These are phyloP conservation scores for Sporothrix curviconia DNA, from an alignment of 2,329 filamentous ascomycete species.

Conservation along the genomic window DNA sequence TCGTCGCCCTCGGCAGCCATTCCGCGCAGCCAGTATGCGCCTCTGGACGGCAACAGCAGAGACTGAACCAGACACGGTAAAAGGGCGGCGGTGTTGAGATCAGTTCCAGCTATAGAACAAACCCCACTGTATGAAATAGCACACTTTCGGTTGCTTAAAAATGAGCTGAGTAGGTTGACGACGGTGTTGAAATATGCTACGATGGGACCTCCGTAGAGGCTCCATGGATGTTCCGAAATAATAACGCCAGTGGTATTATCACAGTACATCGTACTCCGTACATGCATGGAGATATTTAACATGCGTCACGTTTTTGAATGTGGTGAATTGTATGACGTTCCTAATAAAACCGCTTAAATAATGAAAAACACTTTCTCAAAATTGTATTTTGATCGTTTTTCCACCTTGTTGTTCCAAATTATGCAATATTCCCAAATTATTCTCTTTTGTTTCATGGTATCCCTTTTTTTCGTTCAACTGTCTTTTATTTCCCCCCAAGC, in stretches of 20 bases:
- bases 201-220: neutral
- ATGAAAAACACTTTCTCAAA: neutral
- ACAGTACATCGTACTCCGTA: too few species aligned
- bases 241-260: too few species aligned
- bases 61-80: neutral
- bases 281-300: too few species aligned
- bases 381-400: neutral
- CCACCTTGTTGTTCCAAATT: neutral
- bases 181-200: neutral
- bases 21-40: slow-evolving; percentile 17
- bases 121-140: neutral
- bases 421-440: neutral
- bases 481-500: neutral
- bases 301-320: too few species aligned
- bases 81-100: neutral
- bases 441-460: neutral
- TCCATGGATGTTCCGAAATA: neutral
- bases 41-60: slow-evolving; percentile 5
- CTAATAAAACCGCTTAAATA: neutral
- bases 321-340: too few species aligned
- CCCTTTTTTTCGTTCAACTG: neutral
- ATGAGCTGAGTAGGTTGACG: neutral
- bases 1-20: slow-evolving; percentile 4
- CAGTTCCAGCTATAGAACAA: neutral
- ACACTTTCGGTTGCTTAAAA: neutral